Evolutionary conservation across 2,329 filamentous ascomycete genomes (phyloP).

Genomic region (Davidsoniella eucalypti): DNA sequence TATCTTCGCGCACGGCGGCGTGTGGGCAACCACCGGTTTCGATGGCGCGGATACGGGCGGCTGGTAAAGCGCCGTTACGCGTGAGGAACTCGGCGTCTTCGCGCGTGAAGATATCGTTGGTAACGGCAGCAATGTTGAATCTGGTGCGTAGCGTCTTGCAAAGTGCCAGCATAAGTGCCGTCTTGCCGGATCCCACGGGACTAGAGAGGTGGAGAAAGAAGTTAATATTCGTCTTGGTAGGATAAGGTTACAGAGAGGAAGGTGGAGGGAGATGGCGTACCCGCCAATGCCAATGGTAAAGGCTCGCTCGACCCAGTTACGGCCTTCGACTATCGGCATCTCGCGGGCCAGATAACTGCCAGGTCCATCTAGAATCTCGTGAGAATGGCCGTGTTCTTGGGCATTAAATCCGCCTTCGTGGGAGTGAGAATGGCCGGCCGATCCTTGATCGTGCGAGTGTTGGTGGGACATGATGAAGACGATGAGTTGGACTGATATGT

Average conservation of each 20-base stretch:
- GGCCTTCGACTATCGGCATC: constrained; percentile 81
- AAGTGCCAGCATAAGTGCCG: constrained; percentile 86
- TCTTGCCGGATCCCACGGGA: constrained; percentile 93
- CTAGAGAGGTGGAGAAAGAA: constrained; percentile 27
- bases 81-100: constrained; percentile 98
- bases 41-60: constrained; percentile 78
- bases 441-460: constrained; percentile 10
- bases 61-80: constrained; percentile 64
- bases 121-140: constrained; percentile 85
- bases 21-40: constrained; percentile 96
- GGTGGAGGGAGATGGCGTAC: constrained; percentile 31
- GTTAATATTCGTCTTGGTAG: constrained; percentile 11
- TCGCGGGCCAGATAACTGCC: constrained; percentile 81
- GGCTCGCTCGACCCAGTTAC: constrained; percentile 73
- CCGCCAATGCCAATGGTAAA: constrained; percentile 98
- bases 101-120: constrained; percentile 96
- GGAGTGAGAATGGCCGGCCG: constrained; percentile 25
- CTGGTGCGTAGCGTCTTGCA: constrained; percentile 66
- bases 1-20: constrained; percentile 93
- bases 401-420: constrained; percentile 34
- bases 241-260: neutral
- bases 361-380: constrained; percentile 88
- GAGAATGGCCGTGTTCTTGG: constrained; percentile 78
- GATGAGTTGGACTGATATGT: neutral
- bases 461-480: constrained; percentile 1